Evolutionary conservation across 345 rosid genomes (phyloP).

Genomic region (Euphorbia pulcherrima): DNA sequence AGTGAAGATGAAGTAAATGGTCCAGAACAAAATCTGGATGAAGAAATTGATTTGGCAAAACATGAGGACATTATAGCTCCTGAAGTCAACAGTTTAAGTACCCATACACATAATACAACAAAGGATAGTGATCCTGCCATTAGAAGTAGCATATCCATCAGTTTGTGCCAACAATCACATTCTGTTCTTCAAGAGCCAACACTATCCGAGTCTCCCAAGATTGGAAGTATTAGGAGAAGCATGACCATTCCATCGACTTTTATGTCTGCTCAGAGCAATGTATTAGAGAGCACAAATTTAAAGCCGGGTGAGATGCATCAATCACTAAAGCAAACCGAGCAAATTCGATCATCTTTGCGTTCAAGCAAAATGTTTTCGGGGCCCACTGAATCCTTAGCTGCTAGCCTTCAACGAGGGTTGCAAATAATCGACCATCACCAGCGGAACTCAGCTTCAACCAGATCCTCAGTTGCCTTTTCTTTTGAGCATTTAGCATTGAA

Average conservation of each 20-base stretch:
- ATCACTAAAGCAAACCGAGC: constrained; percentile 48
- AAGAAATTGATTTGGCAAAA: constrained; percentile 40
- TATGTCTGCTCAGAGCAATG: constrained; percentile 47
- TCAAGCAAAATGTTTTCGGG: constrained; percentile 67
- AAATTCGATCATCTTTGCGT: constrained; percentile 61
- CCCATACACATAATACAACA: constrained; percentile 19
- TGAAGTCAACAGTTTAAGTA: constrained; percentile 23
- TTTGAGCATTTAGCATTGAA: constrained; percentile 69
- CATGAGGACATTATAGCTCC: constrained; percentile 26
- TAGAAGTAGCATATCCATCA: constrained; percentile 54
- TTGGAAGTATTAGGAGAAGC: constrained; percentile 69
- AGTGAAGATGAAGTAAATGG: constrained; percentile 55
- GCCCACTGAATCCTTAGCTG: constrained; percentile 79
- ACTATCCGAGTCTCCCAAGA: constrained; percentile 84
- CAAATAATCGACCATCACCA: constrained; percentile 74
- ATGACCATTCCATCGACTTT: constrained; percentile 44
- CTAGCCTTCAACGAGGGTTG: constrained; percentile 90
- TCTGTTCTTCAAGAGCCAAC: constrained; percentile 66
- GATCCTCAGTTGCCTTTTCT: constrained; percentile 68
- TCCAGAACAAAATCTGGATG: constrained; percentile 45
- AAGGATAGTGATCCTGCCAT: constrained; percentile 33
- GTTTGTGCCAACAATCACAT: constrained; percentile 44
- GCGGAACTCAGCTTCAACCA: constrained; percentile 44
- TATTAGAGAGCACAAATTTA: constrained; percentile 38
- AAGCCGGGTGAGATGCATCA: constrained; percentile 25